Evolutionary conservation across 306 rosid species (phyloP).

Genomic region (Cucurbita ficifolia): DNA sequence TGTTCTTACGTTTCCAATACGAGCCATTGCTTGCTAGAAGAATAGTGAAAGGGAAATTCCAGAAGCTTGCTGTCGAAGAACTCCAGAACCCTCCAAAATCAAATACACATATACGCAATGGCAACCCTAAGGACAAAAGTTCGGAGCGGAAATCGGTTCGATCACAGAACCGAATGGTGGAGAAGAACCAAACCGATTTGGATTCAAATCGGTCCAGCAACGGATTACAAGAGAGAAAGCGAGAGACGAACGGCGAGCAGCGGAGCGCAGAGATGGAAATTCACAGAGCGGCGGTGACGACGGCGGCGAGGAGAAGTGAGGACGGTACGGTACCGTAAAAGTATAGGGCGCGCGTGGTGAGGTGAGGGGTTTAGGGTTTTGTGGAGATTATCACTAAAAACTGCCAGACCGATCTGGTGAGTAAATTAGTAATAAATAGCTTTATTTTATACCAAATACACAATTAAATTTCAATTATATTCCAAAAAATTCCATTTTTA

Average conservation of each 20-base stretch:
- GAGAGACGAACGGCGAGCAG: neutral
- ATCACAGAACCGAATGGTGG: neutral
- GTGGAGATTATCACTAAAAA: neutral
- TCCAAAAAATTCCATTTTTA: too few species aligned
- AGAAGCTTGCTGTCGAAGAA: neutral
- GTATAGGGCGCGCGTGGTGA: neutral
- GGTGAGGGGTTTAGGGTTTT: neutral
- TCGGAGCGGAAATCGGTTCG: neutral
- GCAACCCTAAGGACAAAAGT: neutral
- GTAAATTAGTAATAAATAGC: too few species aligned
- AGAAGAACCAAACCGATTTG: neutral
- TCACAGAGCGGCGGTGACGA: neutral
- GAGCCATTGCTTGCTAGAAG: conserved; percentile 27
- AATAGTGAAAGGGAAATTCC: neutral
- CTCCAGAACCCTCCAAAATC: neutral
- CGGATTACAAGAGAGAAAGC: neutral
- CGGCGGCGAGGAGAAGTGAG: neutral
- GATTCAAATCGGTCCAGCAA: neutral
- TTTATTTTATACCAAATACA: too few species aligned
- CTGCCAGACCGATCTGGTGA: too few species aligned
- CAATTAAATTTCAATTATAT: too few species aligned
- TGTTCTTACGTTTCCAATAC: conserved; percentile 24
- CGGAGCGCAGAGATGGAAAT: neutral
- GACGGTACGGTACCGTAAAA: neutral
- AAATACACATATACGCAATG: neutral